Conservation (phyloP, 2,329 filamentous ascomycete species). For the Alternaria consortialis region DNA sequence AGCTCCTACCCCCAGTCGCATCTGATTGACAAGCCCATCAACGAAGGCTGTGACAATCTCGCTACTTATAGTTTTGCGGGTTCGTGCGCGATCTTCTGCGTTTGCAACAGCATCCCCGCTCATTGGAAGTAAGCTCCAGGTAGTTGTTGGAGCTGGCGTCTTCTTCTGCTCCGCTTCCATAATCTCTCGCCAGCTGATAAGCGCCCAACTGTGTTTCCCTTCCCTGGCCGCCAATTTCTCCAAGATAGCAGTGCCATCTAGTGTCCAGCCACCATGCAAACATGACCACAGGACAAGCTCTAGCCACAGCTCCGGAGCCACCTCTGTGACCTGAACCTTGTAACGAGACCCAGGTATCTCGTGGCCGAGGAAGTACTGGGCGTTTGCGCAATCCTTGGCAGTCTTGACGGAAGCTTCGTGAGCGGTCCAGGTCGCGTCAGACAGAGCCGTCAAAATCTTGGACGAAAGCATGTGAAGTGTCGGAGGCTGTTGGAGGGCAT, state of each 20-base stretch:
- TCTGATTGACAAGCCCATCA: constrained; percentile 60
- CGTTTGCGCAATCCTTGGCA: constrained; percentile 44
- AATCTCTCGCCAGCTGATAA: constrained; percentile 56
- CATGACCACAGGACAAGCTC: constrained; percentile 63
- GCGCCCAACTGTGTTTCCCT: constrained; percentile 35
- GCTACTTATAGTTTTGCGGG: constrained; percentile 62
- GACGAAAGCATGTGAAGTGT: constrained; percentile 59
- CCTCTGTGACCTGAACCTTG: constrained; percentile 51
- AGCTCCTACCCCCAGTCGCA: constrained; percentile 55
- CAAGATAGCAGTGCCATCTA: constrained; percentile 55
- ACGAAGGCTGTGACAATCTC: constrained; percentile 66
- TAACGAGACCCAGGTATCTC: constrained; percentile 57
- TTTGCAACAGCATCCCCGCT: constrained; percentile 27
- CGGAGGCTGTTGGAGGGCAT: constrained; percentile 57
- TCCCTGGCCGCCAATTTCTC: constrained; percentile 35
- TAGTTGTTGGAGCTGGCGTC: constrained; percentile 16
- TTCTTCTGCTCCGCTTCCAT: constrained; percentile 43
- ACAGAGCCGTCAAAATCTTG: constrained; percentile 59
- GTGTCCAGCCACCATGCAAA: constrained; percentile 58
- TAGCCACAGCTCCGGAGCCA: constrained; percentile 60
- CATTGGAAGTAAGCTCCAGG: constrained; percentile 39
- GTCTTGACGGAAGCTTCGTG: constrained; percentile 51
- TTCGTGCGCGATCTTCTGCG: constrained; percentile 38
- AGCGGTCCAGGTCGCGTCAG: constrained; percentile 61
- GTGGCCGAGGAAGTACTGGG: constrained; percentile 52